Evolutionary conservation across 345 rosid species (phyloP).

Genomic region (Barbarea vulgaris): DNA sequence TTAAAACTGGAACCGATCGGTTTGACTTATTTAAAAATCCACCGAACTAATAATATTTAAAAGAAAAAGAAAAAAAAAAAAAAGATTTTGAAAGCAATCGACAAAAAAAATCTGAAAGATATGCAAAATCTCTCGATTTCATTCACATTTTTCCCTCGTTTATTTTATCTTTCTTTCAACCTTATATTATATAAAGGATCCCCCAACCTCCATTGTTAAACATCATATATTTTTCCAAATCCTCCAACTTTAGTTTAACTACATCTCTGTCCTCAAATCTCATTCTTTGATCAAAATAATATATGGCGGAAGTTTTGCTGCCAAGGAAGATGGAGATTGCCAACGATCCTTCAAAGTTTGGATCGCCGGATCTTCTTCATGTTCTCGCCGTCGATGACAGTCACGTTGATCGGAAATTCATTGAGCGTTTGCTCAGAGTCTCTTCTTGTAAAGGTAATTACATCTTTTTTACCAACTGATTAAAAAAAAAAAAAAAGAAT

Average conservation of each 20-base stretch:
- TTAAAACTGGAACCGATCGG: neutral
- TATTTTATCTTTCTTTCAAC: neutral
- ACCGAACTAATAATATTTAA: neutral
- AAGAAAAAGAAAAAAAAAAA: neutral
- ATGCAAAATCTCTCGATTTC: conserved; percentile 41
- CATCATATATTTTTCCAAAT: conserved; percentile 1
- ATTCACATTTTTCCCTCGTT: conserved; percentile 30
- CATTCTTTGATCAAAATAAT: conserved; percentile 15
- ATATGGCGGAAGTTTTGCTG: conserved; percentile 42
- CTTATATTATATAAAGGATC: neutral
- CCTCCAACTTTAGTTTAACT: neutral
- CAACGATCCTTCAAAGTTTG: conserved; percentile 30
- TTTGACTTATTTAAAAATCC: neutral
- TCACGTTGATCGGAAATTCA: conserved; percentile 76
- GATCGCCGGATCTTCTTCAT: conserved; percentile 48
- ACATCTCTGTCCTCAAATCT: neutral
- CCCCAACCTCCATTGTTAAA: conserved; percentile 14
- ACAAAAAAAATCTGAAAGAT: conserved; percentile 36
- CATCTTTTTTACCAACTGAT: neutral
- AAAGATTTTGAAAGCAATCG: conserved; percentile 27
- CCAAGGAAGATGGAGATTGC: conserved; percentile 33
- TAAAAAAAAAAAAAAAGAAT: too few relatives aligned
- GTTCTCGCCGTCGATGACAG: conserved; percentile 97
- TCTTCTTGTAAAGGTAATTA: conserved; percentile 78
- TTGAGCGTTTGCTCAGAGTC: conserved; percentile 74